Percentiles rank a stretch among this genome's conserved stretches.
Evolutionary conservation across 164 flowering plant species (phyloP).

Genomic region (Hamamelis virginiana): DNA sequence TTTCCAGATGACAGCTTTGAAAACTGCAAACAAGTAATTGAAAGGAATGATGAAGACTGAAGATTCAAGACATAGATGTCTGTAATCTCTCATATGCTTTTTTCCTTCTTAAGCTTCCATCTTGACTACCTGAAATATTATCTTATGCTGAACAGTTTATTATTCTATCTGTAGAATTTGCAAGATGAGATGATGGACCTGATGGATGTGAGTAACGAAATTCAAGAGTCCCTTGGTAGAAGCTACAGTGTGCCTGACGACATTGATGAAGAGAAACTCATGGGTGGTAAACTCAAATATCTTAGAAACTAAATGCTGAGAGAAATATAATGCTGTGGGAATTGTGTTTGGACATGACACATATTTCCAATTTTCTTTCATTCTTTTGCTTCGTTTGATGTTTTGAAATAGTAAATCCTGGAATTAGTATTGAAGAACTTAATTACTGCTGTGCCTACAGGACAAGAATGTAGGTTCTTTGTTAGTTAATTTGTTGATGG

Average conservation of each 20-base stretch:
- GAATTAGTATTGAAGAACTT: not conserved
- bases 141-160: slow-evolving; percentile 1
- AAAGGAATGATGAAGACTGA: slow-evolving; percentile 88
- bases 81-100: slow-evolving; percentile 13
- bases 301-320: not conserved
- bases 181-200: slow-evolving; percentile 99
- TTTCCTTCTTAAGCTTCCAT: not conserved
- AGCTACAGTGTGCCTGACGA: slow-evolving; percentile 97
- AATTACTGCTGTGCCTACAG: not conserved
- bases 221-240: slow-evolving; percentile 95
- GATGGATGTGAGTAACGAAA: slow-evolving; percentile 91
- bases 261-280: slow-evolving; percentile 91
- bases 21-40: slow-evolving; percentile 81
- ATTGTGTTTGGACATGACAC: not conserved
- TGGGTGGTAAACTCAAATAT: slow-evolving; percentile 77
- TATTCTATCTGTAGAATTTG: slow-evolving; percentile 51
- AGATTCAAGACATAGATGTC: slow-evolving; percentile 91
- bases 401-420: not conserved
- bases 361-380: not conserved
- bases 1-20: slow-evolving; percentile 79
- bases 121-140: not conserved
- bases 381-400: not conserved
- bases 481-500: too few relatives aligned
- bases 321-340: too few relatives aligned
- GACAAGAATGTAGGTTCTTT: not conserved